Evolutionary conservation across 495 filamentous ascomycete genomes (phyloP).

Genomic region (Podospora conica): DNA sequence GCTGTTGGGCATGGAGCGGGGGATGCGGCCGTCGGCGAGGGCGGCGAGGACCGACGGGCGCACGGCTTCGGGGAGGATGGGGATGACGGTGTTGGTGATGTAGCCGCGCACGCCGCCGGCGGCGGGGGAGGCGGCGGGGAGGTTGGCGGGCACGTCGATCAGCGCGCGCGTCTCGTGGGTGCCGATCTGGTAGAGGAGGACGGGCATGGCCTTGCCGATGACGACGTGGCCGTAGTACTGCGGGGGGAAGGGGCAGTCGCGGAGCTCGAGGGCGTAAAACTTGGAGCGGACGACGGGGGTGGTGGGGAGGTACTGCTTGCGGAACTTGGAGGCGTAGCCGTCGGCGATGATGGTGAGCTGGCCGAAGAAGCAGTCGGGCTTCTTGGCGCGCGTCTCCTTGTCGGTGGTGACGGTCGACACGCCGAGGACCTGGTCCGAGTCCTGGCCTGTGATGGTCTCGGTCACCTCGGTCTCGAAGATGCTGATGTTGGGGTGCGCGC

Average conservation of each 20-base stretch:
- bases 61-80: constrained; percentile 64
- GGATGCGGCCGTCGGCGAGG: constrained; percentile 64
- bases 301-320: constrained; percentile 67
- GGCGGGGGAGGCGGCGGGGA: constrained; percentile 60
- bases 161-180: constrained; percentile 87
- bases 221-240: constrained; percentile 80
- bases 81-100: constrained; percentile 68
- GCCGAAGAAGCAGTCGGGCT: constrained; percentile 70
- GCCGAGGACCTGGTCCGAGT: constrained; percentile 62
- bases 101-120: constrained; percentile 80
- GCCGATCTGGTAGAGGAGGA: constrained; percentile 96
- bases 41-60: constrained; percentile 70
- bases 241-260: constrained; percentile 71
- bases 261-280: constrained; percentile 89
- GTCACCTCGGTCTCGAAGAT: constrained; percentile 68
- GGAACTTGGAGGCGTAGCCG: constrained; percentile 90
- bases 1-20: constrained; percentile 84
- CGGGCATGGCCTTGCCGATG: constrained; percentile 69
- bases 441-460: constrained; percentile 51
- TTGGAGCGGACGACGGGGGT: constrained; percentile 66
- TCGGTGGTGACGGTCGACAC: constrained; percentile 61
- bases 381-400: constrained; percentile 48
- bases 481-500: constrained; percentile 61
- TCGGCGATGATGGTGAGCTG: constrained; percentile 83
- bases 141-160: constrained; percentile 79